Evolutionary conservation across 1,139 yeast species (phyloP), one percentile per base, ranked within the genome.

Genomic region (Pichia sp.): DNA sequence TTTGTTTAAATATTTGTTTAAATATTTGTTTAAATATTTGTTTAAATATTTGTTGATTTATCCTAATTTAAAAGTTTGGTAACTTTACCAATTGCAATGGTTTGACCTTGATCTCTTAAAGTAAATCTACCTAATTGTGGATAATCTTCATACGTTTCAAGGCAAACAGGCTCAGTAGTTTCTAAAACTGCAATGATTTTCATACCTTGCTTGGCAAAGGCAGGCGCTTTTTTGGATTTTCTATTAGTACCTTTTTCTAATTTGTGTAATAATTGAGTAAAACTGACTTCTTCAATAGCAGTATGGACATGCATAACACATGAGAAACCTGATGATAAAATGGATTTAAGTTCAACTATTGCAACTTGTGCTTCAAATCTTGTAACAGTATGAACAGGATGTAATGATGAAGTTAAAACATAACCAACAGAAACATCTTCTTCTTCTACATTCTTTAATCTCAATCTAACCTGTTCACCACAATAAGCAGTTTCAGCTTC

Each of bases 231-330:
- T 78, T 89, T 92, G 53, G 96, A 86, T 70, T 83, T 86, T 73
- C 96, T 85, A 76, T 90, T 90, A 49, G 98, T 90, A 55, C 97
- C 97, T 74, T 85, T 90, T 68, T 92, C 96, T 63, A 92, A 76
- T 70, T 90, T 89, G 72, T 92, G 97, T 66, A 90, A 76, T 67
- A 92, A 78, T 63, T 83, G 82, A 46, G 83, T 76, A 65, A 92
- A 80, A 40, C 77, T 77, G 48, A 92, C 96, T 70, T 92, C 98
- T 70, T 92, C 97, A 62, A 92, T 88, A 48, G 98, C 97, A 44
- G 98, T 88, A 73, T 94, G 98, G 62, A 92, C 84, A 65, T 92
- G 98, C 97, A 92, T 90, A 52, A 92, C 97, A 78, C 98, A 92
- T 13, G 96, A 82, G 73, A 83, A 92, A 53, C 99, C 99, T 47